Base-by-base conservation (phyloP, 768 basidiomycete species). In the Lentinus brumalis region DNA sequence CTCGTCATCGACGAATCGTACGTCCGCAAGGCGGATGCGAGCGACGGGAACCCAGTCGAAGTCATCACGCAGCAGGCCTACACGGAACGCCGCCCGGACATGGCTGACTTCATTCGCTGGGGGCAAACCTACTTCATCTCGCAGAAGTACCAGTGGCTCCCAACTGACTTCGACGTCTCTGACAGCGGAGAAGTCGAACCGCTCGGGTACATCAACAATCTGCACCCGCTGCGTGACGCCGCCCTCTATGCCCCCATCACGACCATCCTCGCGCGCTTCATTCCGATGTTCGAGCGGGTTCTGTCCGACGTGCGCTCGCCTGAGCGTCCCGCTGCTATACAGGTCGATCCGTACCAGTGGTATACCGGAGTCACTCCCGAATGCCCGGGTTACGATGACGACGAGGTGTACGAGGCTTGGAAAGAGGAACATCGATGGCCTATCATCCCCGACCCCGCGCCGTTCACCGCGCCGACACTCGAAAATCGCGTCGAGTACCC, bases 161-260 rank as follows among this genome's bases (percentile, higher is more conserved):
- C 71, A 0, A 67, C 72, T 9, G 72, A 72, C 45, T 72, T 73
- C 51, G 39, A 26, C 11, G 59, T 74, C 29, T 54, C 67, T 9
- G 35, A 56, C 11, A 49, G 61, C n/a, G 71, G 71, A 3, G 44
- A 61, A 5, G 70, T 62, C 14, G 26, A 58, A 9, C 12, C 65
- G 21, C 63, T 66, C 7, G 56, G 56, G 0, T 72, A 72, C 39
- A 71, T 74, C 63, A 71, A 74, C 64, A 72, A 73, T 45, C 57
- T 74, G 8, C 67, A 69, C 47, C 72, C 68, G 1, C 39, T 45
- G 0, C 52, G 62, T 10, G 58, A 70, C 53, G 50, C 26, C 7
- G 47, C 18, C 15, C 8, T 61, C 53, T n/a, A 64, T 26, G 7
- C 47, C 10, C 14, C 9, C 26, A 50, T 50, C 47, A 30, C 56